A percentile compares a stretch with the other conserved stretches of the same genome.
These are phyloP conservation scores for Capillidium heterosporum DNA, from an alignment of 371 early-diverging fungal genomes.

Conservation along the genomic window DNA sequence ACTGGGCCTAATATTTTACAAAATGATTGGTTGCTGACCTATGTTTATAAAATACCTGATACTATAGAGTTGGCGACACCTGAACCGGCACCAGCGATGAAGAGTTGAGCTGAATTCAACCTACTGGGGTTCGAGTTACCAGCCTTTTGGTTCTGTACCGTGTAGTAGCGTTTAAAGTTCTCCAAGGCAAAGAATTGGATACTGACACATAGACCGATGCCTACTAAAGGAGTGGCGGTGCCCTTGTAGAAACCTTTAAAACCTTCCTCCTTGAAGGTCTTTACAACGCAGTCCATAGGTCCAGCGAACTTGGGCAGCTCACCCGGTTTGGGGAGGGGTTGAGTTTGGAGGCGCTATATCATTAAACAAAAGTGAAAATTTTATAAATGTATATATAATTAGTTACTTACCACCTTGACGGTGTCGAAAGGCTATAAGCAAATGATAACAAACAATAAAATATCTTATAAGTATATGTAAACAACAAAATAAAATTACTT, in stretches of 20 bases:
- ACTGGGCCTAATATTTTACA: constrained; percentile 30
- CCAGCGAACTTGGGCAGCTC: constrained; percentile 34
- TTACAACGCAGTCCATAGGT: constrained; percentile 53
- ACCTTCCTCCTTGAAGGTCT: constrained; percentile 54
- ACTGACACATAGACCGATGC: constrained; percentile 63
- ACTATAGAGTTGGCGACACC: constrained; percentile 70
- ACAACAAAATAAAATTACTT: constrained; percentile 20
- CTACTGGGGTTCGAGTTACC: constrained; percentile 12
- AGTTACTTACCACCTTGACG: constrained; percentile 51
- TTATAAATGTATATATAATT: not conserved
- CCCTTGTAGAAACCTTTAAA: constrained; percentile 60
- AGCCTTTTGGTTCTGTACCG: constrained; percentile 21
- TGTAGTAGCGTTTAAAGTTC: constrained; percentile 49
- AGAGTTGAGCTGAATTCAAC: constrained; percentile 44
- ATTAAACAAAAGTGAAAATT: not conserved
- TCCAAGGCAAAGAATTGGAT: constrained; percentile 61
- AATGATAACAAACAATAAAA: not conserved
- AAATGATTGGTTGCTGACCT: not conserved
- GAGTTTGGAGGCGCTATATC: constrained; percentile 64
- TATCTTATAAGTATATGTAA: not conserved
- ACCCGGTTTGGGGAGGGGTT: constrained; percentile 36
- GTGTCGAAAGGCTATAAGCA: constrained; percentile 52
- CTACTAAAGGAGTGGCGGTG: constrained; percentile 54
- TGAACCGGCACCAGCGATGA: constrained; percentile 55
- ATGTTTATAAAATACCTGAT: constrained; percentile 19